Evolutionary conservation across 78 protist genomes (phyloP), one percentile per base, ranked within the genome.

Genomic region (Dictyostelium brefeldianum): DNA sequence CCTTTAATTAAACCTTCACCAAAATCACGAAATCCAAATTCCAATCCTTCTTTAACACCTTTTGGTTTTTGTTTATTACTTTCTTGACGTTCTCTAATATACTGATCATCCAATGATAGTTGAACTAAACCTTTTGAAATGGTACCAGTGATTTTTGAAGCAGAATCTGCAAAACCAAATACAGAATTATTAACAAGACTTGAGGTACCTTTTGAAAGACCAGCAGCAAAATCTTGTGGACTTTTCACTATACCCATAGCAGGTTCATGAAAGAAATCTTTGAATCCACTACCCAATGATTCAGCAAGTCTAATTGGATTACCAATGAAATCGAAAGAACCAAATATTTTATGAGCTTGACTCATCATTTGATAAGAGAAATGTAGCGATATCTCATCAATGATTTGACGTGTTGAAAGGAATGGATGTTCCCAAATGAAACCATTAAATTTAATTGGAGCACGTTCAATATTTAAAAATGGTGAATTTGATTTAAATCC

Each of bases 211-310:
- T 85, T 94, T 6, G 83, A 53, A 18, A 95, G 53, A 41, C 97
- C 97, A 2, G 65, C 14, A 8, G 96, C 97, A 89, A 95, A 95
- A 47, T 78, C 96, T 59, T 95, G 90, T 17, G 97, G 97, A 43
- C 94, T 78, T 84, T 89, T 80, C 3, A 77, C 83, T 0, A 95
- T 27, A 51, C 96, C 96, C 59, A 89, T 12, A 11, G 94, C 96
- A 29, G 97, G 97, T 46, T 95, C 96, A 46, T 81, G 82, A 90
- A 95, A 95, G 81, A 95, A 95, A 53, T 94, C 96, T 50, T 57
- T 57, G 54, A 95, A 77, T 10, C 97, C 97, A 53, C 80, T 83
- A 29, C 96, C 90, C 1, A 89, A 48, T 22, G 84, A 71, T 54
- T 95, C 89, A 0, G 91, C 87, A 17, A 95, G 62, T 20, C 87